These are phyloP conservation scores for Rhynchospora tenuis DNA, from an alignment of 176 grass and related monocot species.

Conservation along the genomic window DNA sequence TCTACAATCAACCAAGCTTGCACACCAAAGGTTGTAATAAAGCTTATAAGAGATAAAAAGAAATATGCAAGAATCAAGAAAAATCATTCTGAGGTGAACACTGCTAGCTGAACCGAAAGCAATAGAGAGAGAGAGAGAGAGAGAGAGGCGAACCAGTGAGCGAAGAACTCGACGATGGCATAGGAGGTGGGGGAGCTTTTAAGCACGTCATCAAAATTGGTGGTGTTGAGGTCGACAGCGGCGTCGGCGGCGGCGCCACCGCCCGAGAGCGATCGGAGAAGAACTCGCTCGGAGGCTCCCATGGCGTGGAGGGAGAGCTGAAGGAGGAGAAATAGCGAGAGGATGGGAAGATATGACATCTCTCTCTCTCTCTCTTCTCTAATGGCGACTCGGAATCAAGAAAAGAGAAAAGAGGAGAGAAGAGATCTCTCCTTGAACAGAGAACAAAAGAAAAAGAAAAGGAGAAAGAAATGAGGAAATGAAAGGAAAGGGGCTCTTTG, in stretches of 20 bases:
- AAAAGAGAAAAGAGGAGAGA: not conserved
- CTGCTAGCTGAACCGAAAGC: not conserved
- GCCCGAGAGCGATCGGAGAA: constrained; percentile 46
- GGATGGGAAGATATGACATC: constrained; percentile 11
- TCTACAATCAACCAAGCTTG: not conserved
- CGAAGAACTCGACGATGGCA: constrained; percentile 99
- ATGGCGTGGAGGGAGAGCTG: not conserved
- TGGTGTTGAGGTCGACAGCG: constrained; percentile 78
- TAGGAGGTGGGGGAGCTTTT: constrained; percentile 51
- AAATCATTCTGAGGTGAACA: too few relatives aligned
- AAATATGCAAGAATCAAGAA: not conserved
- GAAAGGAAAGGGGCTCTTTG: too few relatives aligned
- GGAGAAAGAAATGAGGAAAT: not conserved
- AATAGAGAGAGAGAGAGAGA: constrained; percentile 4
- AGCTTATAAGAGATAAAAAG: not conserved
- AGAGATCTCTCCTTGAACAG: not conserved
- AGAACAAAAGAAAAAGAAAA: not conserved
- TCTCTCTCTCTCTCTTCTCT: not conserved
- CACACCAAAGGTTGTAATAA: not conserved
- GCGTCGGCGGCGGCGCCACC: constrained; percentile 25
- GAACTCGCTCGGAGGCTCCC: constrained; percentile 10
- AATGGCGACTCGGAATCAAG: not conserved
- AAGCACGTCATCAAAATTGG: constrained; percentile 62
- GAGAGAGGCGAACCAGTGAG: constrained; percentile 49
- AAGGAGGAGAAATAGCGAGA: constrained; percentile 20